A percentile compares a stretch with the other conserved stretches of the same genome.
Conservation (phyloP, 257 asterid species). For the Solanum boliviense region DNA sequence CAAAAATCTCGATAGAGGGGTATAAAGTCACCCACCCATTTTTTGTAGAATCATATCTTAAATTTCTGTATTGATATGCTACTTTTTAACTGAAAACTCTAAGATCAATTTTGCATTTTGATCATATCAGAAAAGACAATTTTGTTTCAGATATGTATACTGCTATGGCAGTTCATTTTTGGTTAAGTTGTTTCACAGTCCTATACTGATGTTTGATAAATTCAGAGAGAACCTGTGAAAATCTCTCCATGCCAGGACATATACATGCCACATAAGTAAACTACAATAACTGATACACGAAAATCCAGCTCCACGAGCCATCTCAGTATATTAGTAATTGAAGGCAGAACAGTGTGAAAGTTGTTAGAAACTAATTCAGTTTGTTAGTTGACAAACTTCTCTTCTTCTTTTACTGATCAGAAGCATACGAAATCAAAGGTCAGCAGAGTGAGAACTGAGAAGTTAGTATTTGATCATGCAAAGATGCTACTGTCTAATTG, state of each 20-base stretch:
- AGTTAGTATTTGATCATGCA: background rate
- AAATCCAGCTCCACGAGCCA: background rate
- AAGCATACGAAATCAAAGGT: background rate
- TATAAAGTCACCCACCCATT: background rate
- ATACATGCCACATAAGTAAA: background rate
- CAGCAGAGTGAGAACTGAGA: background rate
- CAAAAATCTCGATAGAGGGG: background rate
- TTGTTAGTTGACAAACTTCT: background rate
- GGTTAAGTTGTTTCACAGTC: background rate
- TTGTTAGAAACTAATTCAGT: background rate
- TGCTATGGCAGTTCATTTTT: background rate
- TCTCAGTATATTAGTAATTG: background rate
- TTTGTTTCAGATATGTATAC: background rate
- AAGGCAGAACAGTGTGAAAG: background rate
- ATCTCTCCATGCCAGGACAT: background rate
- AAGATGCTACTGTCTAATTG: background rate
- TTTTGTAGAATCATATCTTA: background rate
- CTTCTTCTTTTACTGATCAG: background rate
- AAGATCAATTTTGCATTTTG: background rate
- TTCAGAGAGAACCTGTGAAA: background rate
- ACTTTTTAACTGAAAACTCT: background rate
- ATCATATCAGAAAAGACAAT: background rate
- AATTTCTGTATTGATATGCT: background rate
- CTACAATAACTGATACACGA: background rate
- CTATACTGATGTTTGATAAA: background rate